Evolutionary conservation across 441 rosid species (phyloP).

Genomic region (Mallotus repandus): DNA sequence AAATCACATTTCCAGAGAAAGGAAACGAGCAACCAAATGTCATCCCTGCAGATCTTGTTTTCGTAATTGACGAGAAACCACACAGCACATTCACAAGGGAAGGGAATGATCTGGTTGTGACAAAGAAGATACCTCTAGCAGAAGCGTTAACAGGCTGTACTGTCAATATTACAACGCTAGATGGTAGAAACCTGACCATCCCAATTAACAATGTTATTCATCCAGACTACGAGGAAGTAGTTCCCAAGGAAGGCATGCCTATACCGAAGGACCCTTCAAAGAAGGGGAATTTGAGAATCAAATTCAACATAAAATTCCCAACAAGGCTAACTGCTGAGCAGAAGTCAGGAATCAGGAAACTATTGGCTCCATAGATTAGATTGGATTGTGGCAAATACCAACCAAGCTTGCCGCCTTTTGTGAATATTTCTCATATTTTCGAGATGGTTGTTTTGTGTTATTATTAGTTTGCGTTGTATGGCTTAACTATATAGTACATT

Average conservation of each 20-base stretch:
- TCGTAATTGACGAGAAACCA: slow-evolving; percentile 81
- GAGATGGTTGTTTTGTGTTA: slow-evolving; percentile 7
- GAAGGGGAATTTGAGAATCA: slow-evolving; percentile 78
- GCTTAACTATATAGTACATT: background rate
- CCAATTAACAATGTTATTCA: slow-evolving; percentile 62
- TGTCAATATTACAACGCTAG: slow-evolving; percentile 57
- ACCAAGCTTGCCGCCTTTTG: background rate
- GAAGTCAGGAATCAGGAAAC: slow-evolving; percentile 70
- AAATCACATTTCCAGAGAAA: slow-evolving; percentile 82
- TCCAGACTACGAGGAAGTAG: slow-evolving; percentile 70
- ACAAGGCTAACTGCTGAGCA: slow-evolving; percentile 67
- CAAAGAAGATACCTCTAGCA: slow-evolving; percentile 68
- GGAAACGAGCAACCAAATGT: slow-evolving; percentile 79
- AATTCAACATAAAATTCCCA: slow-evolving; percentile 74
- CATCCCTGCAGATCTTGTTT: slow-evolving; percentile 75
- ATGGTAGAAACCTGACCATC: slow-evolving; percentile 66
- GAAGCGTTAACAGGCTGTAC: slow-evolving; percentile 85
- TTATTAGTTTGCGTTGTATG: background rate
- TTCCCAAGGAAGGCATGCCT: slow-evolving; percentile 93
- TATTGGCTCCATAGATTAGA: slow-evolving; percentile 31
- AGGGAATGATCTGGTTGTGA: slow-evolving; percentile 69
- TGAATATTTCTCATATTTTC: slow-evolving; percentile 7
- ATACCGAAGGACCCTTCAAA: slow-evolving; percentile 73
- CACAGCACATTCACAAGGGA: slow-evolving; percentile 75
- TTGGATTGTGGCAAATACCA: background rate